Evolutionary conservation across 2,329 filamentous ascomycete genomes (phyloP), one percentile per base, ranked within the genome.

Genomic region (Trichoderma sp.): DNA sequence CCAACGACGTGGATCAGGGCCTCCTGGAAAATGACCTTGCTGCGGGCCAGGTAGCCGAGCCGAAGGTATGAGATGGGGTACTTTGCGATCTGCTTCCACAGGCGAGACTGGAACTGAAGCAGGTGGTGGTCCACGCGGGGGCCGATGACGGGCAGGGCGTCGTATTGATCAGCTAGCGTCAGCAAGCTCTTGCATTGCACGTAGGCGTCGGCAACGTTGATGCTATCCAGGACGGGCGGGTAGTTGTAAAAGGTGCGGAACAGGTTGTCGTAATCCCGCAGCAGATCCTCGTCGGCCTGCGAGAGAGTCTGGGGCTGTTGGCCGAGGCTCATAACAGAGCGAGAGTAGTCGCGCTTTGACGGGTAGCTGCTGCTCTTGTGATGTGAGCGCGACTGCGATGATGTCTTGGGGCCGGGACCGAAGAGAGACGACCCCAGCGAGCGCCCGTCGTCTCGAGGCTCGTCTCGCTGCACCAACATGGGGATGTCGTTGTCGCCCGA

Each of bases 231-330:
- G 0, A 91, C 82, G 0, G 96, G 96, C 0, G 95, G 87, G 83
- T 97, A 94, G 83, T 98, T 98, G 88, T 98, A 98, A 87, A 98
- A 98, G 77, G 97, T 93, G 80, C 95, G 94, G 83, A 98, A 97
- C 27, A 98, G 89, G 83, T 98, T 98, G 83, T 98, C 95, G 84
- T 98, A 98, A 85, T 98, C 94, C 79, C 94, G 94, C 64, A 98
- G 88, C 27, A 95, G 89, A 78, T 97, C 94, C 80, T 94, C 87
- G 72, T 94, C 91, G 64, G 90, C 88, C 75, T 90, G 89, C 16
- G 88, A 89, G 18, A 89, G 84, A 29, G 88, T 84, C 33, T 79
- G 24, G 45, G 77, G 80, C 8, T 86, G 81, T 7, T 91, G 83
- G 24, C 89, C 87, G 77, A 98, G 90, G 83, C 95, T 97, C 78